Evolutionary conservation across 192 early-diverging fungal genomes (phyloP).

Genomic region (Backusella mclennaniae): DNA sequence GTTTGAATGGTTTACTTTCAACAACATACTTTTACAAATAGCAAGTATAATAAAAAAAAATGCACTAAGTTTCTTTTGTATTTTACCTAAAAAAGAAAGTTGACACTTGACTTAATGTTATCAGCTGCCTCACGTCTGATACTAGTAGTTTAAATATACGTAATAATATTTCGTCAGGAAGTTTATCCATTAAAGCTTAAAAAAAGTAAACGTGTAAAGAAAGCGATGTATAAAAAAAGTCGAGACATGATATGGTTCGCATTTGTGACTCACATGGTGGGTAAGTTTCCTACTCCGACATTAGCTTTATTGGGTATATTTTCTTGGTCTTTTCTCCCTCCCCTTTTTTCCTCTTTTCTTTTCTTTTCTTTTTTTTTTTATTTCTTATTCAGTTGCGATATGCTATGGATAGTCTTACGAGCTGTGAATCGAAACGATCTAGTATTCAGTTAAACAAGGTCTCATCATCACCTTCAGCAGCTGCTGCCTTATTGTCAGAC

Average conservation of each 20-base stretch:
- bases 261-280: background rate
- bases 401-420: background rate
- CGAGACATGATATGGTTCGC: background rate
- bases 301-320: background rate
- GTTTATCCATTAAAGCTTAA: slow-evolving; percentile 17
- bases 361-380: background rate
- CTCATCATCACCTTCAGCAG: slow-evolving; percentile 27
- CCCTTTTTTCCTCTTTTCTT: background rate
- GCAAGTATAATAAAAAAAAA: background rate
- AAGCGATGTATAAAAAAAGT: background rate
- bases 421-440: background rate
- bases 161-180: slow-evolving; percentile 28
- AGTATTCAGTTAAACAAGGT: background rate
- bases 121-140: slow-evolving; percentile 8
- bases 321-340: background rate
- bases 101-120: slow-evolving; percentile 2
- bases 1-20: background rate
- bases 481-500: slow-evolving; percentile 31
- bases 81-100: slow-evolving; percentile 13
- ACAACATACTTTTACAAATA: background rate
- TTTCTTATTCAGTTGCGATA: slow-evolving; percentile 7
- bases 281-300: background rate
- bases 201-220: background rate
- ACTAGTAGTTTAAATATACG: slow-evolving; percentile 11
- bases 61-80: background rate